These are phyloP conservation scores for Rhipidocladum racemiflorum DNA, from an alignment of 176 grass and related monocot genomes.

Conservation along the genomic window DNA sequence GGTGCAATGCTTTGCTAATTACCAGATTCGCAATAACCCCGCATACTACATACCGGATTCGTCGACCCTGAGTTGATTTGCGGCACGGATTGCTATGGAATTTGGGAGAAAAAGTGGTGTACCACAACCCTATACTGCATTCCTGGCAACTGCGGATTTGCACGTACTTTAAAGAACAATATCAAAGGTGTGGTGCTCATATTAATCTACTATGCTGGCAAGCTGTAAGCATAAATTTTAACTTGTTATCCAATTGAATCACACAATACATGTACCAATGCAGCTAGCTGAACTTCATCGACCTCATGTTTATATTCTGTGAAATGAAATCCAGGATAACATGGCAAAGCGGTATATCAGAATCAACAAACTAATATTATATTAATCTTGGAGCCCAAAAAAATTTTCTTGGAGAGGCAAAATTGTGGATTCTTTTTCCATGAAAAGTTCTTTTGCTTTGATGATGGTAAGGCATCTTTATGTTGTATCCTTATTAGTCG, in stretches of 20 bases:
- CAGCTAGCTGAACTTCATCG: neutral
- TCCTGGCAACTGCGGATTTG: neutral
- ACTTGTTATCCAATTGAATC: neutral
- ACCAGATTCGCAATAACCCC: neutral
- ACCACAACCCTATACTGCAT: neutral
- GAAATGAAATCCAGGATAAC: conserved; percentile 7
- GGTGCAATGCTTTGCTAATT: neutral
- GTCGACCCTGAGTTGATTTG: neutral
- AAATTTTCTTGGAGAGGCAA: neutral
- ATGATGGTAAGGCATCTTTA: neutral
- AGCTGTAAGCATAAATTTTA: neutral
- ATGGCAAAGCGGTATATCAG: conserved; percentile 10
- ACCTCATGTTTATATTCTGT: neutral
- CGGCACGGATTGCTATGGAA: neutral
- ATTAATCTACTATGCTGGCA: neutral
- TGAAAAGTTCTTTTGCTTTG: neutral
- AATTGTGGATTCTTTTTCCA: neutral
- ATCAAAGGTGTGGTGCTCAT: neutral
- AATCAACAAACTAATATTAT: neutral
- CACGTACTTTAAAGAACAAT: neutral
- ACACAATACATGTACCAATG: neutral
- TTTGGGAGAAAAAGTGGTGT: neutral
- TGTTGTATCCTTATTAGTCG: neutral
- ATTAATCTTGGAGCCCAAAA: neutral
- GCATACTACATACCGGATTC: neutral